Evolutionary conservation across 768 basidiomycete species (phyloP).

Genomic region (Amanita inopinata): DNA sequence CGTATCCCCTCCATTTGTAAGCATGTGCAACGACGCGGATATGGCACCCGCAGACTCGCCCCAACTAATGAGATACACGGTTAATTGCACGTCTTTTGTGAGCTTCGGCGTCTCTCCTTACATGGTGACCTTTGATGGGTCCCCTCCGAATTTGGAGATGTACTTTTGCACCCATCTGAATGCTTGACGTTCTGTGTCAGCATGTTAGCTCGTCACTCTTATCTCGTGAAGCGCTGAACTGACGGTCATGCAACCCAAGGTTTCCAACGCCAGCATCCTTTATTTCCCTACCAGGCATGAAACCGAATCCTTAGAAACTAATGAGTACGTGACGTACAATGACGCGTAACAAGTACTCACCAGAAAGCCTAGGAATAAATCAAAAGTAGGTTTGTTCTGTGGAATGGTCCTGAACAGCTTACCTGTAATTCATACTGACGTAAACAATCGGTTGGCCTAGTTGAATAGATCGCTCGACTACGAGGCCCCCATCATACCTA

Average conservation of each 20-base stretch:
- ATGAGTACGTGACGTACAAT: constrained; percentile 25
- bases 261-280: constrained; percentile 45
- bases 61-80: constrained; percentile 23
- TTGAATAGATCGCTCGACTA: constrained; percentile 30
- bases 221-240: constrained; percentile 14
- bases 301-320: constrained; percentile 41
- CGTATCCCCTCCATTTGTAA: constrained; percentile 33
- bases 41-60: constrained; percentile 42
- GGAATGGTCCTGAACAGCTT: too few species aligned
- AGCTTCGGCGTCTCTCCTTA: constrained; percentile 13
- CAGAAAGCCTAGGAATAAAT: too few species aligned
- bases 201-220: background rate
- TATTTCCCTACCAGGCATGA: constrained; percentile 42
- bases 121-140: constrained; percentile 51
- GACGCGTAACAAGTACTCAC: constrained; percentile 23
- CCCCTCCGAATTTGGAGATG: constrained; percentile 55
- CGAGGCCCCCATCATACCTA: constrained; percentile 28
- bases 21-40: constrained; percentile 41
- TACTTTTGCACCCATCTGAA: constrained; percentile 61
- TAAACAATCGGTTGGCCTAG: constrained; percentile 31
- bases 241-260: constrained; percentile 57
- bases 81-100: constrained; percentile 14
- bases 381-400: too few species aligned
- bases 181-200: constrained; percentile 38
- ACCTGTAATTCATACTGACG: constrained; percentile 38